Evolutionary conservation across 2,329 filamentous ascomycete genomes (phyloP).

Genomic region (Clarireedia paspali): DNA sequence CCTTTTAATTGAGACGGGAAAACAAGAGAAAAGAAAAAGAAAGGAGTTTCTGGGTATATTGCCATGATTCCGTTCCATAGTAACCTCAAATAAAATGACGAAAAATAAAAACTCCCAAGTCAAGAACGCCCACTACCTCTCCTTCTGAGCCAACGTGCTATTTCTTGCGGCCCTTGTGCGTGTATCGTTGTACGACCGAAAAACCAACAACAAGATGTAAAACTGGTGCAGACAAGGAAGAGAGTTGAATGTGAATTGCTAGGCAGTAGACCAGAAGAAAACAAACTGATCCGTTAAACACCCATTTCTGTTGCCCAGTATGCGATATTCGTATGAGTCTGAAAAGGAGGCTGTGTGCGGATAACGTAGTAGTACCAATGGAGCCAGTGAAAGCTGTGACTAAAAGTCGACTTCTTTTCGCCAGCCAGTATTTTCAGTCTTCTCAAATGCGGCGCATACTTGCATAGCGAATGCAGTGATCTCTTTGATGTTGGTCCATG

Average conservation of each 20-base stretch:
- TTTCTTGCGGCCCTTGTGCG: too few relatives aligned
- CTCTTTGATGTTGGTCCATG: slow-evolving; percentile 5
- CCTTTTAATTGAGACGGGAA: too few relatives aligned
- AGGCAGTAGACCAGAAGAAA: too few relatives aligned
- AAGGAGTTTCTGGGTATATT: slow-evolving; percentile 8
- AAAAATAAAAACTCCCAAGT: not conserved
- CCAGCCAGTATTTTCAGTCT: slow-evolving; percentile 9
- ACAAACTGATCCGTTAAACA: too few relatives aligned
- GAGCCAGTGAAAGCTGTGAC: not conserved
- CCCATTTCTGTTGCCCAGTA: not conserved
- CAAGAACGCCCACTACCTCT: not conserved
- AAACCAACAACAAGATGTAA: too few relatives aligned
- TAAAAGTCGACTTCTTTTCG: slow-evolving; percentile 8
- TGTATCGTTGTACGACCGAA: too few relatives aligned
- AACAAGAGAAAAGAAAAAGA: too few relatives aligned
- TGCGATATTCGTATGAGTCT: not conserved
- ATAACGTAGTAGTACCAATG: not conserved
- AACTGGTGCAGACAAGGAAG: too few relatives aligned
- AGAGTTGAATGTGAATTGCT: too few relatives aligned
- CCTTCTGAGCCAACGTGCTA: not conserved
- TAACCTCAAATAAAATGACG: not conserved
- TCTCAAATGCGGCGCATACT: slow-evolving; percentile 7
- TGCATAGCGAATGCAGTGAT: slow-evolving; percentile 5
- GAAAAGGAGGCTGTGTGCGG: not conserved
- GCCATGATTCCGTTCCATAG: slow-evolving; percentile 4